phyloP scores from a whole-genome alignment of 179 eudicot genomes.

The Beta corolliflora region DNA sequence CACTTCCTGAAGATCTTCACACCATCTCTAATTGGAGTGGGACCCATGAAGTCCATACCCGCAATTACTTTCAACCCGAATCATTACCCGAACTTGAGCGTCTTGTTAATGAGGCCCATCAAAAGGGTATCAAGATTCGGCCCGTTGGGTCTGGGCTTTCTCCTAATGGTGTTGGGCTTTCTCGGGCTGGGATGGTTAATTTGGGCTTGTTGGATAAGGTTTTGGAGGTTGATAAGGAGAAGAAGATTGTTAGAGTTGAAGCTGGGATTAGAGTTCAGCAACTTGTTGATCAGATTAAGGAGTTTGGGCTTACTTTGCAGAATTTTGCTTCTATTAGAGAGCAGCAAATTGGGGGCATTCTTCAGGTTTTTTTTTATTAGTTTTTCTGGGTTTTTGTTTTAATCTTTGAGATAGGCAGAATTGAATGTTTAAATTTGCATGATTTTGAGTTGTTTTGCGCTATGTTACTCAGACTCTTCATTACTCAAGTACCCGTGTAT shows the following conservation, averaged over 20 bases:
- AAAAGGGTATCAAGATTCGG: slow-evolving; percentile 60
- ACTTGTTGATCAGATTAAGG: slow-evolving; percentile 84
- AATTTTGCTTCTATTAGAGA: slow-evolving; percentile 92
- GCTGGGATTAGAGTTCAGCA: slow-evolving; percentile 88
- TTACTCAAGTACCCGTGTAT: too few relatives aligned
- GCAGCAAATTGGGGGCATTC: slow-evolving; percentile 94
- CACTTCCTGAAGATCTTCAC: slow-evolving; percentile 85
- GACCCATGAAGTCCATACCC: slow-evolving; percentile 82
- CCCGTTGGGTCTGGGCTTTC: slow-evolving; percentile 87
- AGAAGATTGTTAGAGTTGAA: slow-evolving; percentile 69
- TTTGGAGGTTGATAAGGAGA: slow-evolving; percentile 77
- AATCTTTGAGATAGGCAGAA: background rate
- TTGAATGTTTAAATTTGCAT: background rate
- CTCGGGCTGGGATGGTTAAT: slow-evolving; percentile 88
- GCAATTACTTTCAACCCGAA: slow-evolving; percentile 72
- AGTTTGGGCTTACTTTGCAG: slow-evolving; percentile 77
- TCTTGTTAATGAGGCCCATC: slow-evolving; percentile 48
- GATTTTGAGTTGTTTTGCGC: too few relatives aligned
- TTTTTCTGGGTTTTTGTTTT: background rate
- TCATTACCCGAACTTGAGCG: slow-evolving; percentile 46
- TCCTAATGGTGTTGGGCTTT: slow-evolving; percentile 86
- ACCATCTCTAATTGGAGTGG: slow-evolving; percentile 85
- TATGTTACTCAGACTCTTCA: too few relatives aligned
- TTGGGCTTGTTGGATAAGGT: slow-evolving; percentile 83
- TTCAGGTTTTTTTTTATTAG: slow-evolving; percentile 83